phyloP scores from a whole-genome alignment of 2,329 filamentous ascomycete species.

The Aspergillus costaricaensis region DNA sequence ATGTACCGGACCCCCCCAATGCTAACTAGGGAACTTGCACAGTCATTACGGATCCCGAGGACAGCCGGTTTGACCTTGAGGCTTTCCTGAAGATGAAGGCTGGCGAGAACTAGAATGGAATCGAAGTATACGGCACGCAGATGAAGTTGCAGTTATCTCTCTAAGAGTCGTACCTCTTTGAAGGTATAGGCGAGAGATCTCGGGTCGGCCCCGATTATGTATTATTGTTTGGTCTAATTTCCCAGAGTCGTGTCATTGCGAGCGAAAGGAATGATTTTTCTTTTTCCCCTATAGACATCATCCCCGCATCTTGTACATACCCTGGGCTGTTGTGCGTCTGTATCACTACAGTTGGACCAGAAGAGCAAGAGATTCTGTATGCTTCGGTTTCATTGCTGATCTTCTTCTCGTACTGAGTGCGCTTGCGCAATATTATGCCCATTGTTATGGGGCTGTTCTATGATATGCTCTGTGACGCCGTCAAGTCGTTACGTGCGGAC shows the following conservation, averaged over 20 bases:
- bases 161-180: slow-evolving; percentile 34
- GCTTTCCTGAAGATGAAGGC: slow-evolving; percentile 70
- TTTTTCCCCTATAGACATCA: slow-evolving; percentile 43
- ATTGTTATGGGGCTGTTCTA: slow-evolving; percentile 16
- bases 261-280: slow-evolving; percentile 44
- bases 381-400: slow-evolving; percentile 29
- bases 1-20: slow-evolving; percentile 2
- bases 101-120: slow-evolving; percentile 42
- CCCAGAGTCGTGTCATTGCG: slow-evolving; percentile 43
- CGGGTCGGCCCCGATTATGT: slow-evolving; percentile 39
- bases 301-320: slow-evolving; percentile 46
- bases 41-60: slow-evolving; percentile 75
- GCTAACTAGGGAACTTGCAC: slow-evolving; percentile 25
- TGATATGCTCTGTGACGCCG: slow-evolving; percentile 10
- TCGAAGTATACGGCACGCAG: slow-evolving; percentile 29
- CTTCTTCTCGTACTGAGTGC: slow-evolving; percentile 10
- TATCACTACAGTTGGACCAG: slow-evolving; percentile 42
- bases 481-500: slow-evolving; percentile 5
- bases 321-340: slow-evolving; percentile 42
- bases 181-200: slow-evolving; percentile 38
- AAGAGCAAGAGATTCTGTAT: slow-evolving; percentile 41
- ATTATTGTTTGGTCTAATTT: slow-evolving; percentile 48
- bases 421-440: not conserved
- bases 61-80: slow-evolving; percentile 93
- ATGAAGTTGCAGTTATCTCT: slow-evolving; percentile 33